Conservation (phyloP, 2,329 filamentous ascomycete species). For the Ceratocystis ficicola region DNA sequence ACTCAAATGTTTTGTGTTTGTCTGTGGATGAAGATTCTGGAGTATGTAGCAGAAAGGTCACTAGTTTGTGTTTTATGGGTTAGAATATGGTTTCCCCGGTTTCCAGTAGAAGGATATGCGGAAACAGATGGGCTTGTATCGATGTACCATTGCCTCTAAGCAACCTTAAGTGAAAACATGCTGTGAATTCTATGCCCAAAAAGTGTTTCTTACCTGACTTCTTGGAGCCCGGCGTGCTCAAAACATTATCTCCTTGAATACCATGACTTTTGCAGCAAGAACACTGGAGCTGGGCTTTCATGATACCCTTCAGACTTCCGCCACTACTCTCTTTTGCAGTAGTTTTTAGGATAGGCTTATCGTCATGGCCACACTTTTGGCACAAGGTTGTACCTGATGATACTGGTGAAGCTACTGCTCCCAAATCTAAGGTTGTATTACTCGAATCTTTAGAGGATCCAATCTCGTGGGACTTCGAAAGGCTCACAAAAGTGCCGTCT, state of each 20-base stretch:
- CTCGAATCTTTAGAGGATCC: neutral
- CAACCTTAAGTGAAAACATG: neutral
- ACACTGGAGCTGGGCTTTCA: neutral
- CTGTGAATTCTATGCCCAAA: neutral
- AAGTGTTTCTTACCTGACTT: constrained; percentile 4
- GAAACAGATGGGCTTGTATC: neutral
- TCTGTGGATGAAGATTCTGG: constrained; percentile 4
- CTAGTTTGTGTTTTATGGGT: neutral
- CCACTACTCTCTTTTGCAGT: too few relatives aligned
- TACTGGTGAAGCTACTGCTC: neutral
- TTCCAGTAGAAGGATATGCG: neutral
- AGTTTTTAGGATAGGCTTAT: neutral
- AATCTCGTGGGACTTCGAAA: neutral
- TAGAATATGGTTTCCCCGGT: neutral
- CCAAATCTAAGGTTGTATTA: neutral
- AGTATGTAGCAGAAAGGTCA: neutral
- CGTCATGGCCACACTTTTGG: neutral
- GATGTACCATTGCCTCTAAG: too few relatives aligned
- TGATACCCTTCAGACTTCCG: neutral
- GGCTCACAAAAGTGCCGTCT: neutral
- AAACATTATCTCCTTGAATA: neutral
- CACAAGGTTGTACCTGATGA: neutral
- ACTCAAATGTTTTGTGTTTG: constrained; percentile 17
- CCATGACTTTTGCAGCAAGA: neutral
- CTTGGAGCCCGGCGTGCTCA: neutral